Evolutionary conservation across 2,329 filamentous ascomycete genomes (phyloP), one percentile per base, ranked within the genome.

Genomic region (Fusarium compactum): DNA sequence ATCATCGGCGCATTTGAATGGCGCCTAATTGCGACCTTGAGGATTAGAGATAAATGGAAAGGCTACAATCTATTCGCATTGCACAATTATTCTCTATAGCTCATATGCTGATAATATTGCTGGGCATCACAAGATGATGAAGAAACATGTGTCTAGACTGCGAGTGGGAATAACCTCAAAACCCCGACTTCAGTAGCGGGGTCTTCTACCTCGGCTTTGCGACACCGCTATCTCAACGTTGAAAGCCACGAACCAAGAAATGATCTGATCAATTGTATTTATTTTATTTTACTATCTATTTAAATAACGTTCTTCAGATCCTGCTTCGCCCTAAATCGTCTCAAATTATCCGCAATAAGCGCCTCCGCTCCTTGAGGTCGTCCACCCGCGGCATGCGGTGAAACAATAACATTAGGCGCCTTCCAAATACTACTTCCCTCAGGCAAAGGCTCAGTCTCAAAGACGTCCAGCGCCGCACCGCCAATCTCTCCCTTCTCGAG

Each of bases 341-440:
- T 81, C 78, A 91, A 70, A 70, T 91, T 91, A 62, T 88, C 84
- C 43, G 86, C 85, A 66, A 91, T 89, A 74, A 91, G 78, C 8
- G 72, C 82, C 80, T 90, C 88, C 0, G 85, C 82, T 6, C 85
- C 88, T 78, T 89, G 87, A 7, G 89, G 89, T 62, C 89, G 77
- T 1, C 88, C 88, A 5, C 88, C 88, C 0, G 87, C 88, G 1
- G 87, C 86, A 67, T 89, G 87, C 1, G 87, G 87, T 55, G 85
- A 87, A 25, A 89, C 77, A 30, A 89, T 77, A 34, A 82, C 70
- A 69, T 88, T 88, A 46, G 80, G 82, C n/a, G 84, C 80, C 76
- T 82, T 83, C 81, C 84, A 89, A 51, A 89, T 76, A 60, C 76
- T 76, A 67, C 82, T 85, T 27, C 73, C 73, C 54, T 74, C 77